phyloP scores from a whole-genome alignment of 1,284 basidiomycete species.

The Coniferiporia sulphurascens region DNA sequence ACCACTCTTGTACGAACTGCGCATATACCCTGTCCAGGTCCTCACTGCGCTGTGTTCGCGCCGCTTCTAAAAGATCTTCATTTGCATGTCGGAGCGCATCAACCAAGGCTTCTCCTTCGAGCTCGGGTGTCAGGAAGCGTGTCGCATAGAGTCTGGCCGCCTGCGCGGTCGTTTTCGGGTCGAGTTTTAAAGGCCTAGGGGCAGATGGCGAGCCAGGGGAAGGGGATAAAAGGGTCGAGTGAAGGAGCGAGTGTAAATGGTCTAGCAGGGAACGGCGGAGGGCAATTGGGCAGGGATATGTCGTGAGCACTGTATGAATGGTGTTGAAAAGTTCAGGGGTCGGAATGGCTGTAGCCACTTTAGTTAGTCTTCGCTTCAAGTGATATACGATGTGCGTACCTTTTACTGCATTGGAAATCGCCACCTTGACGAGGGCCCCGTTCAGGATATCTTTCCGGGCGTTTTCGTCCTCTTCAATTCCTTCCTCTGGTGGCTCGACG shows the following conservation, averaged over 20 bases:
- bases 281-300: constrained; percentile 47
- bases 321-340: constrained; percentile 54
- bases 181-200: constrained; percentile 4
- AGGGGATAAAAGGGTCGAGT: constrained; percentile 35
- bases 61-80: constrained; percentile 42
- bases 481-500: constrained; percentile 27
- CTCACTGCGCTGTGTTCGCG: constrained; percentile 20
- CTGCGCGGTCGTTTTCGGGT: constrained; percentile 21
- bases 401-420: constrained; percentile 59
- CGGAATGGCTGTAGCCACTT: constrained; percentile 44
- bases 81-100: constrained; percentile 55
- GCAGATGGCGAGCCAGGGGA: background rate
- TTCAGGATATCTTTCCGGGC: constrained; percentile 60
- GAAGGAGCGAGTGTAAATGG: constrained; percentile 48
- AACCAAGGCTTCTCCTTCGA: constrained; percentile 44
- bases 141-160: constrained; percentile 51
- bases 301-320: constrained; percentile 48
- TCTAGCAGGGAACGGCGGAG: constrained; percentile 48
- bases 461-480: constrained; percentile 37
- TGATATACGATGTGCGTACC: constrained; percentile 34
- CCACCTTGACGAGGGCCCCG: constrained; percentile 67
- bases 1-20: constrained; percentile 55
- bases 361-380: background rate
- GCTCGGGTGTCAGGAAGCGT: constrained; percentile 36
- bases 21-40: constrained; percentile 39